phyloP scores from a whole-genome alignment of 129 eudicot genomes.

The Glebionis coronaria region DNA sequence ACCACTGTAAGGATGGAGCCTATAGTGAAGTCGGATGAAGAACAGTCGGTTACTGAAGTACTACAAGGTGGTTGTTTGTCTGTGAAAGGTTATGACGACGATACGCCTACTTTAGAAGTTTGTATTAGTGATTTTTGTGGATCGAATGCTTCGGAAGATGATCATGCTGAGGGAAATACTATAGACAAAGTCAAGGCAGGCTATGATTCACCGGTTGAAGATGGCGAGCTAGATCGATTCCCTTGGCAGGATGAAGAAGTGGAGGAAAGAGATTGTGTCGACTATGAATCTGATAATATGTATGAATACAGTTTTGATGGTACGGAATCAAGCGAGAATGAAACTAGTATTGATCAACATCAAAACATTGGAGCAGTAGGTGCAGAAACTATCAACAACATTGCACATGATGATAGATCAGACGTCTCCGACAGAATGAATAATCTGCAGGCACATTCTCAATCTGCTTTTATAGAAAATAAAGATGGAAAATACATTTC shows the following conservation, averaged over 20 bases:
- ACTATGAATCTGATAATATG: constrained; percentile 68
- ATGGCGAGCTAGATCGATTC: constrained; percentile 28
- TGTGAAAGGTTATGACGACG: constrained; percentile 18
- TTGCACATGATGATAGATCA: constrained; percentile 18
- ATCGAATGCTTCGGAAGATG: too few species aligned
- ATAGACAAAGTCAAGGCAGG: too few species aligned
- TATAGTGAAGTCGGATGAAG: constrained; percentile 18
- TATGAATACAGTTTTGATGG: constrained; percentile 54
- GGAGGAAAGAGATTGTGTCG: constrained; percentile 64
- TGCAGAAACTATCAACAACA: constrained; percentile 26
- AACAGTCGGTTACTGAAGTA: constrained; percentile 30
- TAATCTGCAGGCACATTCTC: constrained; percentile 28
- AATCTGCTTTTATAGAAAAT: constrained; percentile 19
- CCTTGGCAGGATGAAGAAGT: constrained; percentile 45
- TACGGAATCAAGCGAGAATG: constrained; percentile 33
- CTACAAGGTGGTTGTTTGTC: constrained; percentile 31
- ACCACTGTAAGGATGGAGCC: too few species aligned
- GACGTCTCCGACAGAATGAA: too few species aligned
- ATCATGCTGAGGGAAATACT: too few species aligned
- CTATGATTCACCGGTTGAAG: too few species aligned
- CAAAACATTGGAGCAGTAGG: too few species aligned
- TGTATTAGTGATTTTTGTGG: constrained; percentile 34
- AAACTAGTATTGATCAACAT: constrained; percentile 8
- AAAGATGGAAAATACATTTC: constrained; percentile 20
- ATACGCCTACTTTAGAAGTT: constrained; percentile 26